Evolutionary conservation across 78 protist species (phyloP).

Genomic region (Cavenderia fasciculata): DNA sequence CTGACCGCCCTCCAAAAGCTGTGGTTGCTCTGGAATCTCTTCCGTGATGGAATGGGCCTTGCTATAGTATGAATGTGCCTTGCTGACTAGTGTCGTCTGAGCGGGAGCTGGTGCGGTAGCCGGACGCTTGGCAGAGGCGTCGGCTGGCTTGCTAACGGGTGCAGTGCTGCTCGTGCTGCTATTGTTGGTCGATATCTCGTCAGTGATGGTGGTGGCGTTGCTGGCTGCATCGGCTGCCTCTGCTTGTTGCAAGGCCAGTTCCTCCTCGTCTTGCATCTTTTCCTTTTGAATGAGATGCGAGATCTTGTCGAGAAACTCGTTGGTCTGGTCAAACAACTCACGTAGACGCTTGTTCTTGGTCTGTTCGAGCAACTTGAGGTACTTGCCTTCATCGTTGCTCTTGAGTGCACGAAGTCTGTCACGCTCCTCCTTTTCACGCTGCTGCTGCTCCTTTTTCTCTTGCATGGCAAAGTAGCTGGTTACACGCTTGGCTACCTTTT

Average conservation of each 20-base stretch:
- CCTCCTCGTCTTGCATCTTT: conserved; percentile 16
- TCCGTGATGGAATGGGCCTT: conserved; percentile 79
- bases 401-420: conserved; percentile 80
- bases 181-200: neutral
- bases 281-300: conserved; percentile 71
- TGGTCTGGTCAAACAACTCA: conserved; percentile 76
- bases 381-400: conserved; percentile 75
- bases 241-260: too few species aligned
- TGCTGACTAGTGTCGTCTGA: conserved; percentile 4
- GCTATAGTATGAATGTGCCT: conserved; percentile 68
- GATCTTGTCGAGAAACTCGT: conserved; percentile 73
- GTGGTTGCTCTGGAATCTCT: conserved; percentile 69
- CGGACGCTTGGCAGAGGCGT: neutral
- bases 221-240: conserved; percentile 19
- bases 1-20: conserved; percentile 77
- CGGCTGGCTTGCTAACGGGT: neutral
- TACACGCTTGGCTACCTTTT: conserved; percentile 70
- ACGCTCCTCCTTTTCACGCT: conserved; percentile 64
- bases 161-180: neutral
- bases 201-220: neutral
- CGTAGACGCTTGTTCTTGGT: conserved; percentile 76
- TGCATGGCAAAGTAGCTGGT: conserved; percentile 20
- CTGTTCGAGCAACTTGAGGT: conserved; percentile 59
- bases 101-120: neutral
- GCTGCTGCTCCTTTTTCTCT: conserved; percentile 66